A percentile compares a stretch with the other conserved stretches of the same genome.
These are phyloP conservation scores for Psilocybe azurescens DNA, from an alignment of 768 basidiomycete genomes.

Conservation along the genomic window DNA sequence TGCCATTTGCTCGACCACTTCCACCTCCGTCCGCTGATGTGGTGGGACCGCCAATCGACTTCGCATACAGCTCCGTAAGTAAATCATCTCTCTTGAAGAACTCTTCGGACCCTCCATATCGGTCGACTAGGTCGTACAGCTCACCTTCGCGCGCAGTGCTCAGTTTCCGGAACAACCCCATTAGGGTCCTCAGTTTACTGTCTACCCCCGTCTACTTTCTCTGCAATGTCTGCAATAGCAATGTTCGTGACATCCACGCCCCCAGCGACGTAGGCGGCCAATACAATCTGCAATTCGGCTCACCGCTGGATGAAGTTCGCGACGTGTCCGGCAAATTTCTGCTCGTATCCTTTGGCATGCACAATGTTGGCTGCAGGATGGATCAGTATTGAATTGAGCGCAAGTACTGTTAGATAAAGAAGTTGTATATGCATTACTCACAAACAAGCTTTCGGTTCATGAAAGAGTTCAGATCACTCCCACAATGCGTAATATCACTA, in stretches of 20 bases:
- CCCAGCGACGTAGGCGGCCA: slow-evolving; percentile 37
- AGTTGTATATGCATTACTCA: too few relatives aligned
- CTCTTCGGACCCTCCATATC: slow-evolving; percentile 36
- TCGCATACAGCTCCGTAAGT: slow-evolving; percentile 29
- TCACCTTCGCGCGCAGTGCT: slow-evolving; percentile 28
- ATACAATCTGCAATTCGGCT: slow-evolving; percentile 35
- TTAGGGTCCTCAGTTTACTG: too few relatives aligned
- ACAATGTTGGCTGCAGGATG: slow-evolving; percentile 28
- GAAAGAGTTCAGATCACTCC: slow-evolving; percentile 45
- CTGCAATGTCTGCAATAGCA: too few relatives aligned
- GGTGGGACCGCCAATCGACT: slow-evolving; percentile 1
- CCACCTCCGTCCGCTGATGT: background rate
- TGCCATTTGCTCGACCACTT: background rate
- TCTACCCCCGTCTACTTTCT: too few relatives aligned
- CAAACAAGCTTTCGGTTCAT: slow-evolving; percentile 32
- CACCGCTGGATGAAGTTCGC: slow-evolving; percentile 33
- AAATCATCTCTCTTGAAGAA: slow-evolving; percentile 35
- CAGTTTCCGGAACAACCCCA: too few relatives aligned
- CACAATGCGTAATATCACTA: slow-evolving; percentile 42
- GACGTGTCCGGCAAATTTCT: slow-evolving; percentile 34
- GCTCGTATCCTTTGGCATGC: slow-evolving; percentile 38
- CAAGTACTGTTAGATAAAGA: too few relatives aligned
- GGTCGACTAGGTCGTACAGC: slow-evolving; percentile 33
- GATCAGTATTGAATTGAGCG: too few relatives aligned
- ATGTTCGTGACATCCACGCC: slow-evolving; percentile 33